Base-by-base conservation (phyloP, 352 stramenopile genomes). In the Phytopythium kandeliae region DNA sequence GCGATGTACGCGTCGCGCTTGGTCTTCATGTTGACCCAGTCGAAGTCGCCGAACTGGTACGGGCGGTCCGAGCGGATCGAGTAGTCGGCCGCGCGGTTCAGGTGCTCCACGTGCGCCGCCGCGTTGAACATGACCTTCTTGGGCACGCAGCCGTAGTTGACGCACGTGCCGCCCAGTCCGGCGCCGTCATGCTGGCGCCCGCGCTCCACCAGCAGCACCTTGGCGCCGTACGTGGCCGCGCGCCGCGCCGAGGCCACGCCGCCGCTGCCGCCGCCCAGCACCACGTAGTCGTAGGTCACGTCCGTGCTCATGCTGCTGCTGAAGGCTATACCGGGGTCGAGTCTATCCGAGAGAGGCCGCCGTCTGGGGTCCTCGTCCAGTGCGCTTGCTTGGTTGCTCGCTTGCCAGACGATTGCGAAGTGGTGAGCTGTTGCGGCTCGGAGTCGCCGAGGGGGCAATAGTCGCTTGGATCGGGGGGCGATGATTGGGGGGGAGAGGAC, bases 91-190 rank as follows among this genome's bases (percentile, higher is more conserved):
- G 74, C 73, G 45, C 76, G 74, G 35, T 69, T 43, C 38, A 92
- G 58, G 54, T 84, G 73, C 59, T 97, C 89, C 33, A 85, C 79
- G 64, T 97, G 75, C 17, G 67, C 59, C 31, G 89, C 79, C 5
- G 87, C 71, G 67, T 97, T 97, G 54, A 89, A 98, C 95, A 99
- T 98, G 48, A 99, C 77, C 73, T 99, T 99, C 77, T 99, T 99
- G 17, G 97, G 96, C 47, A 99, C 96, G 79, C 96, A 99, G 55
- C 96, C 96, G 28, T 98, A 97, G 71, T 99, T 98, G 43, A 99
- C 96, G 67, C 96, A 99, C 16, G 97, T 99, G 57, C 97, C 96
- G 51, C 94, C 96, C 57, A 89, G 68, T 10, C 84, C 74, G 53
- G 71, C 71, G 53, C 71, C 85, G 57, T 89, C 71, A 41, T 67